phyloP scores from a whole-genome alignment of 2,329 filamentous ascomycete genomes.

The Fusarium nygamai region DNA sequence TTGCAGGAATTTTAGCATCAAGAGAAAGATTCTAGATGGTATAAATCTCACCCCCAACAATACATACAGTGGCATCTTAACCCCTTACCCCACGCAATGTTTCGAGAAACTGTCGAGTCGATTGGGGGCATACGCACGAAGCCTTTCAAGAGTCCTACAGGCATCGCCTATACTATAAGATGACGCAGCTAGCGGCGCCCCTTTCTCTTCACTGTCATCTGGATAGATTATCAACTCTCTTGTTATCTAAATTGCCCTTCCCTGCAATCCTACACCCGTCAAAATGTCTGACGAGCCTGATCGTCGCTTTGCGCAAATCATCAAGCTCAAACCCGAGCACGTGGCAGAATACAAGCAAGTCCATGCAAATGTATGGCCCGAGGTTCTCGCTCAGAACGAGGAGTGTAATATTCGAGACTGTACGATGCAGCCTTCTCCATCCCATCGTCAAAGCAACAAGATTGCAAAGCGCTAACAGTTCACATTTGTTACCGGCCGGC shows the following conservation, averaged over 20 bases:
- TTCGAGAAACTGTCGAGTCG: not conserved
- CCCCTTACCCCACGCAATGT: too few relatives aligned
- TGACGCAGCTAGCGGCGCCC: not conserved
- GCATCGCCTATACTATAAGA: not conserved
- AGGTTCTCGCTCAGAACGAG: not conserved
- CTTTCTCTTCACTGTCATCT: rapidly evolving
- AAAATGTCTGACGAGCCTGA: not conserved
- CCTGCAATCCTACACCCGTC: rapidly evolving
- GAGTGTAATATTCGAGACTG: not conserved
- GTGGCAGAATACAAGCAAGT: not conserved
- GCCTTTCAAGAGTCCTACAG: rapidly evolving
- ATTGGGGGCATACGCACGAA: not conserved
- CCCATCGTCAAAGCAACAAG: not conserved
- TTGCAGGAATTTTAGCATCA: too few relatives aligned
- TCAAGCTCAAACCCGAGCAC: not conserved
- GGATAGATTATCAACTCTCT: too few relatives aligned
- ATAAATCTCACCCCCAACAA: not conserved
- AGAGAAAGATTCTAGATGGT: not conserved
- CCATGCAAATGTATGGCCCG: not conserved
- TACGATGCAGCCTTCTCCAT: rapidly evolving
- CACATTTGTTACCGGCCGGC: rapidly evolving
- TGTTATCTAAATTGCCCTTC: not conserved
- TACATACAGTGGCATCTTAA: not conserved
- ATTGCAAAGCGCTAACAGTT: not conserved
- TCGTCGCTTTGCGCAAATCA: not conserved